Evolutionary conservation across 192 early-diverging fungal species (phyloP), one percentile per base, ranked within the genome.

Genomic region (Chytriomyces hyalinus): DNA sequence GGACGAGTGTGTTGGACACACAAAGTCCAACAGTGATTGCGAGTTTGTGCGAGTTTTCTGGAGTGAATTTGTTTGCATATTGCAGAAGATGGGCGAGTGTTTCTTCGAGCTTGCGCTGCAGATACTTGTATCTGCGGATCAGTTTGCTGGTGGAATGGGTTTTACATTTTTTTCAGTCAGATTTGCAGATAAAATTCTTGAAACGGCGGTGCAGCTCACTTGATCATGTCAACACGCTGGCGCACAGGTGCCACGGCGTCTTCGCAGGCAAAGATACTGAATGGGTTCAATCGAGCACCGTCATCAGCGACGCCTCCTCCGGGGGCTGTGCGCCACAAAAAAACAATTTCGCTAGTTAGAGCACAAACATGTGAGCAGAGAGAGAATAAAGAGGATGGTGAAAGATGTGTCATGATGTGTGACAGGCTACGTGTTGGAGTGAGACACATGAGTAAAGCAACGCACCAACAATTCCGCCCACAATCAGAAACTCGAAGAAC

Each of bases 51-150:
- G 90, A 90, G 78, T 97, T 93, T 47, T 87, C 91, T 1, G 62
- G 15, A 61, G 85, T 80, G 87, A 93, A 97, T 77, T 95, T 95
- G 88, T 97, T 96, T 80, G 95, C 89, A 76, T 94, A 92, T 80
- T 94, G 93, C 48, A 98, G 83, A 26, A 97, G 85, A 78, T 95
- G 94, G 70, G 86, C 86, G 67, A 94, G 74, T 59, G 92, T 92
- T 66, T 97, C 95, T 82, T 95, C 93, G 81, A 97, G 92, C 68
- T 85, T 87, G 67, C 88, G 85, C 86, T 94, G 91, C 70, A 98
- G 90, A 81, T 98, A 98, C 87, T 96, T 96, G 89, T 95, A 96
- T 61, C 96, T 88, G 69, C 94, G 93, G 78, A 95, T 93, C 73
- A 98, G 87, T 85, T 94, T 92, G 83, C 91, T 89, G 76, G 13